Percentiles rank a stretch among this genome's conserved stretches.
Evolutionary conservation across 306 rosid genomes (phyloP).

Genomic region (Acacia confusa): DNA sequence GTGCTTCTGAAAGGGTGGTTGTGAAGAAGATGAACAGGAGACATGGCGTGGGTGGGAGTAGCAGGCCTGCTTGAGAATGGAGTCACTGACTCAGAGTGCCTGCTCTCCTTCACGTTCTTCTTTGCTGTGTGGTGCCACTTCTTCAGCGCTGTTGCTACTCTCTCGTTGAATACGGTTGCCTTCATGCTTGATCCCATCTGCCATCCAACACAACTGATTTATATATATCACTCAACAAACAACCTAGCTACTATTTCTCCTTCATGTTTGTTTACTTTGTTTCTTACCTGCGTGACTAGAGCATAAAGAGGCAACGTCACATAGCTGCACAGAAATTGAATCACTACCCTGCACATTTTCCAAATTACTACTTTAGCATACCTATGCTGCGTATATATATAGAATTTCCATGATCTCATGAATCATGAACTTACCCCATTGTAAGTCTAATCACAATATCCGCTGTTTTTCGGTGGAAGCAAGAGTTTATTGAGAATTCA

Average conservation of each 20-base stretch:
- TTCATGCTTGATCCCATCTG: slow-evolving; percentile 61
- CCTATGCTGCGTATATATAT: no score
- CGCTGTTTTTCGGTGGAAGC: slow-evolving; percentile 52
- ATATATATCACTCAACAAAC: no score
- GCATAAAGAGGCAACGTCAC: slow-evolving; percentile 91
- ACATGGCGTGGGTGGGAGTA: slow-evolving; percentile 63
- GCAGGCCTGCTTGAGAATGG: slow-evolving; percentile 67
- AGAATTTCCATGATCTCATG: neutral
- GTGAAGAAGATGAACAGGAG: slow-evolving; percentile 66
- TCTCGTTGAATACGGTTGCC: slow-evolving; percentile 62
- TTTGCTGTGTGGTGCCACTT: slow-evolving; percentile 59
- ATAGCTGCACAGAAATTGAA: slow-evolving; percentile 78
- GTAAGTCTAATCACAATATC: slow-evolving; percentile 58
- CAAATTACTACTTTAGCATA: neutral
- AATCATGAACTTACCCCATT: slow-evolving; percentile 53
- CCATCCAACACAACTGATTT: neutral
- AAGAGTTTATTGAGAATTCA: slow-evolving; percentile 37
- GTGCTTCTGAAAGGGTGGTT: slow-evolving; percentile 15
- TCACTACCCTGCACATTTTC: slow-evolving; percentile 59
- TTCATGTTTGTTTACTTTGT: slow-evolving; percentile 2
- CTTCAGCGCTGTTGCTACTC: slow-evolving; percentile 55
- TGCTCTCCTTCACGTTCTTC: slow-evolving; percentile 41
- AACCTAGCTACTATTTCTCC: no score
- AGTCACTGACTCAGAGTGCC: slow-evolving; percentile 25
- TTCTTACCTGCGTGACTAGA: slow-evolving; percentile 73